Conservation (phyloP, 805 yeast species). For the Suhomyces prunicola region DNA sequence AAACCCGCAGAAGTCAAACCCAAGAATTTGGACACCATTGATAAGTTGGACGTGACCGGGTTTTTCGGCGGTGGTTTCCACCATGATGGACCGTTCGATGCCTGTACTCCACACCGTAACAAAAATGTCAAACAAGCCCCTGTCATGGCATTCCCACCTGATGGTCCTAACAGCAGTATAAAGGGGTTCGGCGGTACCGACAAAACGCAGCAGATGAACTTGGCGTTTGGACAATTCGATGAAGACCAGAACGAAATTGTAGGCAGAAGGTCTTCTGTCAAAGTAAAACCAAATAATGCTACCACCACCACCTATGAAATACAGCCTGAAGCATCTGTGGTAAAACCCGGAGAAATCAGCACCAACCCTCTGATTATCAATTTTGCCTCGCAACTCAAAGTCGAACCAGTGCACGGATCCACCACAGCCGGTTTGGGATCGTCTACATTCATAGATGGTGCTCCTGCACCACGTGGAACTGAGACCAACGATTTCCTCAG, state of each 20-base stretch:
- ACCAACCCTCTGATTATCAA: slow-evolving; percentile 52
- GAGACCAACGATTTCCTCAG: slow-evolving; percentile 23
- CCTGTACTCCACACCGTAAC: slow-evolving; percentile 95
- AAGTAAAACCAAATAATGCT: slow-evolving; percentile 1
- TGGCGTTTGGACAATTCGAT: slow-evolving; percentile 71
- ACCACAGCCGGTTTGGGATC: slow-evolving; percentile 87
- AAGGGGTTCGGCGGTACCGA: slow-evolving; percentile 60
- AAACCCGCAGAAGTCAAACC: slow-evolving; percentile 49
- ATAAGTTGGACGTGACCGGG: slow-evolving; percentile 93
- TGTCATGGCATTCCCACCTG: slow-evolving; percentile 90
- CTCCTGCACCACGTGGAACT: slow-evolving; percentile 70
- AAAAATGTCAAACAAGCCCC: slow-evolving; percentile 76
- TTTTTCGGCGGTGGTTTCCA: slow-evolving; percentile 92
- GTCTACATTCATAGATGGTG: slow-evolving; percentile 91
- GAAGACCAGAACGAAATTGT: slow-evolving; percentile 42
- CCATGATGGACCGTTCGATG: slow-evolving; percentile 99
- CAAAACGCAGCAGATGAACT: slow-evolving; percentile 54
- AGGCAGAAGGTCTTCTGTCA: slow-evolving; percentile 20
- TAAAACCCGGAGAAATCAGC: slow-evolving; percentile 20
- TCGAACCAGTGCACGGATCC: slow-evolving; percentile 78
- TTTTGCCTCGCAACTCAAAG: slow-evolving; percentile 68
- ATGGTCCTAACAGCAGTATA: slow-evolving; percentile 89
- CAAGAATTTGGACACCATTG: slow-evolving; percentile 87
- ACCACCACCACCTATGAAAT: slow-evolving; percentile 6
- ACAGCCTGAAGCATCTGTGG: slow-evolving; percentile 23